Evolutionary conservation across 257 asterid genomes (phyloP).

Genomic region (Linaria vulgaris): DNA sequence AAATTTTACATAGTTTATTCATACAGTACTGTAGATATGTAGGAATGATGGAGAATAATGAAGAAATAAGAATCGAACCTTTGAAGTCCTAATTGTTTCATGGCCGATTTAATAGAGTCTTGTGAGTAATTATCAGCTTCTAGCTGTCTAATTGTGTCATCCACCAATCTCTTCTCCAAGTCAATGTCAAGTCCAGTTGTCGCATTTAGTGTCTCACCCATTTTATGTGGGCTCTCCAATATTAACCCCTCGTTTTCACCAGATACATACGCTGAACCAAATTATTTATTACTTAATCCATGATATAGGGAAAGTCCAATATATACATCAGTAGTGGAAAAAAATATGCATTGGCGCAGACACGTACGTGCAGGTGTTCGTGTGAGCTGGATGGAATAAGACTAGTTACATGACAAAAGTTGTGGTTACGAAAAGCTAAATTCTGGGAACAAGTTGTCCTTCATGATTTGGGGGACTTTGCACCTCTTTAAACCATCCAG

Average conservation of each 20-base stretch:
- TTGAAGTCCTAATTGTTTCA: constrained; percentile 66
- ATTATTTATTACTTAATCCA: not conserved
- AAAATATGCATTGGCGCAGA: no score
- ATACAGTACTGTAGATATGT: no score
- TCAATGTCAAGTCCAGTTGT: constrained; percentile 50
- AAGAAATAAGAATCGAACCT: constrained; percentile 35
- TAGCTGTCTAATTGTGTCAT: constrained; percentile 44
- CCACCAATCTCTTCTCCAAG: constrained; percentile 41
- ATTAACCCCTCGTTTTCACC: constrained; percentile 61
- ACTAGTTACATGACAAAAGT: no score
- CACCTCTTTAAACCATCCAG: no score
- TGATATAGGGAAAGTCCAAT: no score
- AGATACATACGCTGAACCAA: constrained; percentile 54
- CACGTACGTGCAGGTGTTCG: no score
- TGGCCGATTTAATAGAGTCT: constrained; percentile 33
- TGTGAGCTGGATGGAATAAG: no score
- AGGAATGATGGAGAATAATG: not conserved
- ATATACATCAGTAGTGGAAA: no score
- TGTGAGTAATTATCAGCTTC: constrained; percentile 39
- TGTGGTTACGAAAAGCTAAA: no score
- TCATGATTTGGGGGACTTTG: no score
- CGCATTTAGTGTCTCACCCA: constrained; percentile 69
- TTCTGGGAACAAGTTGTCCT: no score
- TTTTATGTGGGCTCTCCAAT: constrained; percentile 39
- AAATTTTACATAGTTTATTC: no score